Evolutionary conservation across 352 stramenopile genomes (phyloP), one percentile per base, ranked within the genome.

Genomic region (Phytophthora rubi): DNA sequence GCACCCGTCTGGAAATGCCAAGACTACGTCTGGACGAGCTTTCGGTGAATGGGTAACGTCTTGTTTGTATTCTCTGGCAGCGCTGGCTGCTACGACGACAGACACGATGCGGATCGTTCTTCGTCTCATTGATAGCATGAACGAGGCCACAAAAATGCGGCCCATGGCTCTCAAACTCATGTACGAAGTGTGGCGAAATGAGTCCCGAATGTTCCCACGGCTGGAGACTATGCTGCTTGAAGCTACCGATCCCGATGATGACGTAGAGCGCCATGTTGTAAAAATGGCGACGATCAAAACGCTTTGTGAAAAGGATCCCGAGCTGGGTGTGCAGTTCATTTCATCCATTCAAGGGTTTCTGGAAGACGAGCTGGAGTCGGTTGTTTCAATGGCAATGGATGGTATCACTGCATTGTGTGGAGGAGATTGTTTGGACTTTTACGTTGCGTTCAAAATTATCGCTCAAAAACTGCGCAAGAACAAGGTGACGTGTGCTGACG

Each of bases 21-120:
- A 70, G 15, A 16, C 15, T 28, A 42, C 45, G 39, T 35, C 61
- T 28, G 21, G 45, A 53, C 58, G 45, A 18, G 30, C 16, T 4
- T 70, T 71, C 37, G 71, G 59, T 1, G 59, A 63, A 30, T 92
- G 81, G 72, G 58, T 89, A 53, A 71, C 53, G 8, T 77, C 71
- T 47, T 76, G 66, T 5, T 81, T 90, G 57, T 87, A 83, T 55
- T 79, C 80, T 16, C 63, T 90, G 13, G 82, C 76, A 39, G 75
- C 65, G 16, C 59, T 89, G 8, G 82, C 75, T 13, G 76, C 81
- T 47, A 77, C 69, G 16, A 88, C 81, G 44, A 89, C 80, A 13
- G 87, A 93, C 8, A 91, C 84, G 21, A 93, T 94, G 85, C 89
- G 86, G 49, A 80, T 91, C 13, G 68, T 91, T 4, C 80, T 94